Conservation (phyloP, 2,329 filamentous ascomycete species). For the Pseudopyricularia cyperi region DNA sequence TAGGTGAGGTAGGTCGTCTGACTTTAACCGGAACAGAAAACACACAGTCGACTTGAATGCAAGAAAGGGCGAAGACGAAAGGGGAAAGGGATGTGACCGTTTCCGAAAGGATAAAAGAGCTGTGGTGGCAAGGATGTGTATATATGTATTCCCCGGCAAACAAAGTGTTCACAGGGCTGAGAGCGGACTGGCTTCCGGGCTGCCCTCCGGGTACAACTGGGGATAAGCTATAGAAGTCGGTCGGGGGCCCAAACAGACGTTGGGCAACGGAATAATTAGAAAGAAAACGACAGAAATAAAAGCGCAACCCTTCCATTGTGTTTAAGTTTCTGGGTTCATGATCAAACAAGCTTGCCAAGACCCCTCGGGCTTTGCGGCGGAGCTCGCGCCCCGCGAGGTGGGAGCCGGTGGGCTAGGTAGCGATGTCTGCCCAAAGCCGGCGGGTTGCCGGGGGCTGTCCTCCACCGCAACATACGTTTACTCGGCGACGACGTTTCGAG, state of each 20-base stretch:
- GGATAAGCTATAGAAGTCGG: neutral
- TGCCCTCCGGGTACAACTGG: neutral
- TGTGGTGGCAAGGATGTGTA: neutral
- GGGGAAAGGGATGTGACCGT: neutral
- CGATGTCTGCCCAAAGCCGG: neutral
- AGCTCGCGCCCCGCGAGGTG: too few species aligned
- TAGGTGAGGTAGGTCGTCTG: neutral
- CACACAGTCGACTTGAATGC: too few species aligned
- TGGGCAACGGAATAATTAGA: too few species aligned
- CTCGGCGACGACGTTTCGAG: neutral
- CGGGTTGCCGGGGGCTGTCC: neutral
- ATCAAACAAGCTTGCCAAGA: too few species aligned
- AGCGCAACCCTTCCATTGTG: too few species aligned
- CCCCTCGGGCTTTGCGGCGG: too few species aligned
- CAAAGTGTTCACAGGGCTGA: neutral
- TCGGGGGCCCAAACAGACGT: too few species aligned
- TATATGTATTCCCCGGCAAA: neutral
- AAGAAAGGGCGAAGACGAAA: neutral
- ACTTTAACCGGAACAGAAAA: too few species aligned
- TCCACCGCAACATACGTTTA: too few species aligned
- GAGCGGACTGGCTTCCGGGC: neutral
- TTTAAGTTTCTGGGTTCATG: too few species aligned
- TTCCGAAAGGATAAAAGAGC: neutral
- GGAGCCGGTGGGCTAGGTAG: too few species aligned
- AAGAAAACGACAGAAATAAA: too few species aligned